phyloP scores from a whole-genome alignment of 805 yeast genomes.

The Babjeviella inositovora region DNA sequence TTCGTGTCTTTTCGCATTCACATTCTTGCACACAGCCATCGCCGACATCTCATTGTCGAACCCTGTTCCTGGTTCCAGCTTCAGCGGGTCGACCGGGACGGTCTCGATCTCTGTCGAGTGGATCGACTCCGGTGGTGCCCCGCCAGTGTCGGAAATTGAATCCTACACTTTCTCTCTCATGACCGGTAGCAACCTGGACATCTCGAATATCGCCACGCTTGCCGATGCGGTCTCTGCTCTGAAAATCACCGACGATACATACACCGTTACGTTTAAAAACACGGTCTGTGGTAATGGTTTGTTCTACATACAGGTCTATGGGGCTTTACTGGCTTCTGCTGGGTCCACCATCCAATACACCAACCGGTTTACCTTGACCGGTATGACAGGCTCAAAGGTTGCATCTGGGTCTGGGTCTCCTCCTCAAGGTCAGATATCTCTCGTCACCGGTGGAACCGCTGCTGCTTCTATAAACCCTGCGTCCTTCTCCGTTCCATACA shows the following conservation, averaged over 20 bases:
- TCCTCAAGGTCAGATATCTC: constrained; percentile 19
- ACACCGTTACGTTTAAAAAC: constrained; percentile 24
- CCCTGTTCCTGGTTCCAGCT: constrained; percentile 22
- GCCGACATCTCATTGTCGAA: constrained; percentile 31
- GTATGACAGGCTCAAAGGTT: constrained; percentile 50
- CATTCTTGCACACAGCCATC: no score
- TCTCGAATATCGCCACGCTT: constrained; percentile 19
- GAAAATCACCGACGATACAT: constrained; percentile 13
- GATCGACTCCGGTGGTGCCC: constrained; percentile 34
- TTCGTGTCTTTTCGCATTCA: no score
- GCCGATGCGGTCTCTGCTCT: constrained; percentile 10
- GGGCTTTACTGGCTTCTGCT: constrained; percentile 16
- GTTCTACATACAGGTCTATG: constrained; percentile 58
- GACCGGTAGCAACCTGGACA: constrained; percentile 43
- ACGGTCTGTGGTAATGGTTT: constrained; percentile 42
- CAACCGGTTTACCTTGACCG: constrained; percentile 44
- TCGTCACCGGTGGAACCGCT: constrained; percentile 10
- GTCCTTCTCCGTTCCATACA: constrained; percentile 58
- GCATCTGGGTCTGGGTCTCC: constrained; percentile 30
- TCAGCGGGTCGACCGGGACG: constrained; percentile 17
- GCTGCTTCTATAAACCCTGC: constrained; percentile 16
- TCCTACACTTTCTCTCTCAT: constrained; percentile 41
- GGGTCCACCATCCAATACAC: constrained; percentile 52
- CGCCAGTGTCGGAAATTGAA: constrained; percentile 23
- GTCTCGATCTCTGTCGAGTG: constrained; percentile 29